phyloP scores from a whole-genome alignment of 306 rosid species.

The Alnus rubra region DNA sequence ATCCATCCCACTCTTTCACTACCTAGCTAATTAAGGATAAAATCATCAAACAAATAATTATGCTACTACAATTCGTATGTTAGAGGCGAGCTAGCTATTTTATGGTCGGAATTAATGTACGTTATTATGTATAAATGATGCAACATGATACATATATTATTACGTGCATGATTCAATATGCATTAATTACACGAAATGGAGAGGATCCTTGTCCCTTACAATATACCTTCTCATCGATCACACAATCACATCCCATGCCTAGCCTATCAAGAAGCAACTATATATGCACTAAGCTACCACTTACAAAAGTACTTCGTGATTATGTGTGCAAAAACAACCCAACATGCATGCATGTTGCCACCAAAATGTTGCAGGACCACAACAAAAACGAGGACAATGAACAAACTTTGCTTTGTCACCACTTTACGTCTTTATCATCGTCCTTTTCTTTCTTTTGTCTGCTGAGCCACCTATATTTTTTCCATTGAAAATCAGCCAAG shows the following conservation, averaged over 20 bases:
- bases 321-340: slow-evolving; percentile 28
- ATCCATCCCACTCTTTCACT: background rate
- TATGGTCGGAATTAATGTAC: too few relatives aligned
- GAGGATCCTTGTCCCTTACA: too few relatives aligned
- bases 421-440: background rate
- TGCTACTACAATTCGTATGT: too few relatives aligned
- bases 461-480: background rate
- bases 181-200: too few relatives aligned
- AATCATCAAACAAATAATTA: background rate
- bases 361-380: slow-evolving; percentile 34
- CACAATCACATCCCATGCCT: background rate
- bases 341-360: slow-evolving; percentile 14
- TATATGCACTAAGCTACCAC: background rate
- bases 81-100: too few relatives aligned
- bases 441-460: slow-evolving; percentile 6
- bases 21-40: background rate
- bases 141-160: too few relatives aligned
- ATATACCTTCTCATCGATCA: background rate
- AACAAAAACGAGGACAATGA: slow-evolving; percentile 43
- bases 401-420: slow-evolving; percentile 31
- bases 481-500: background rate
- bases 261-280: background rate
- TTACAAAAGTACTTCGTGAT: slow-evolving; percentile 11
- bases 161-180: too few relatives aligned
- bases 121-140: too few relatives aligned